Base-by-base conservation (phyloP, 163 green algal genomes). In the Scenedesmus sp. region DNA sequence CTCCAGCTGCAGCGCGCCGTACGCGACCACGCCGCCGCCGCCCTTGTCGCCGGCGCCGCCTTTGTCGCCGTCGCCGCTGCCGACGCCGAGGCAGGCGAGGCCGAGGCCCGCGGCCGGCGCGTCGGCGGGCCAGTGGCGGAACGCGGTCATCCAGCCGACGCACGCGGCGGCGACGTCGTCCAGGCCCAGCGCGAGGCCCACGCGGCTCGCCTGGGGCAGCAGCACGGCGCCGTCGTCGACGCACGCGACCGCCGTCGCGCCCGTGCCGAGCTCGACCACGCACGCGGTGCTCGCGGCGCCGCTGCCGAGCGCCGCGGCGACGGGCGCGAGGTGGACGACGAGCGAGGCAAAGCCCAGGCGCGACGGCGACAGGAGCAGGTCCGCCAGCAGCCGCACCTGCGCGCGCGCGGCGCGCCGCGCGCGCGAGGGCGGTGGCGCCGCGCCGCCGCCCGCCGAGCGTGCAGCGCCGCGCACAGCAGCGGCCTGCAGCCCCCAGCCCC, bases 361-460 rank as follows among this genome's bases (percentile, higher is more conserved):
- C 7, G 7, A 6, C n/a, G n/a, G n/a, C 20, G 39, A 51, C 50
- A 77, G 53, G 15, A 77, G 22, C 36, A 77, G 36, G 14, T 67
- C 69, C 33, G 69, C 69, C n/a, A 77, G 69, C n/a, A 77, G 58
- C 1, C 69, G 69, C 34, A 77, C 69, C 69, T 77, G 39, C 3
- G 31, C 33, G n/a, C 3, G 9, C 17, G 29, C 22, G 20, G 62
- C 11, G 3, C 18, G 5, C 18, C 13, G 17, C 2, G 62, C 31
- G 28, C 22, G 10, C 20, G 18, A 36, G 33, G 36, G 3, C 17
- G 54, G 54, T 6, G 31, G 22, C 17, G 26, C n/a, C 17, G 22
- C 54, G 51, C 6, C 22, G 51, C 9, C 62, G 48, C 14, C 62
- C 34, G 39, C 33, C 2, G 34, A 34, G 33, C 18, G 11, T 13